phyloP scores from a whole-genome alignment of 306 rosid species.

The Lathyrus tuberosus region DNA sequence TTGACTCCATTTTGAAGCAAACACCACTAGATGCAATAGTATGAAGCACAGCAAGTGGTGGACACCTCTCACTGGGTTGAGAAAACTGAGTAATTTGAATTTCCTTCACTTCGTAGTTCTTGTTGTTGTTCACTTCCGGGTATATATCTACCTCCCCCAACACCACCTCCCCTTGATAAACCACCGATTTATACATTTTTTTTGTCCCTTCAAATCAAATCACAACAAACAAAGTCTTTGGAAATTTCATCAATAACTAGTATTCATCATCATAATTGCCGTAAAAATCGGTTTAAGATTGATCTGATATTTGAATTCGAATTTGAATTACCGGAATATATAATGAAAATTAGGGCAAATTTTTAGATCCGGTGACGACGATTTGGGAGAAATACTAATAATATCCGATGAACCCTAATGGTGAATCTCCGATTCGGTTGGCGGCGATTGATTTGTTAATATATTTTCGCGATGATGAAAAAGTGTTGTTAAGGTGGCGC shows the following conservation, averaged over 20 bases:
- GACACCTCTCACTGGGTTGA: slow-evolving; percentile 97
- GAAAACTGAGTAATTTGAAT: slow-evolving; percentile 88
- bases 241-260: slow-evolving; percentile 49
- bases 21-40: slow-evolving; percentile 75
- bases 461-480: slow-evolving; percentile 19
- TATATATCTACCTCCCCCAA: slow-evolving; percentile 91
- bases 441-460: slow-evolving; percentile 11
- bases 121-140: slow-evolving; percentile 69
- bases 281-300: slow-evolving; percentile 56
- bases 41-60: slow-evolving; percentile 99
- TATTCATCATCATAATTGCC: slow-evolving; percentile 51
- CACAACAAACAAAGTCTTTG: slow-evolving; percentile 44
- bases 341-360: slow-evolving; percentile 39
- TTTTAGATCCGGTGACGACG: slow-evolving; percentile 61
- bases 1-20: slow-evolving; percentile 99
- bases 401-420: slow-evolving; percentile 41
- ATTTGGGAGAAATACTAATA: slow-evolving; percentile 24
- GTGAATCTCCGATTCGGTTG: slow-evolving; percentile 37
- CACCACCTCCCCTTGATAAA: slow-evolving; percentile 80
- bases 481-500: slow-evolving; percentile 31
- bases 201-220: slow-evolving; percentile 44
- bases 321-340: slow-evolving; percentile 43
- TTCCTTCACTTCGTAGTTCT: slow-evolving; percentile 71
- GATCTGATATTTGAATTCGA: slow-evolving; percentile 56
- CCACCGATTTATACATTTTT: slow-evolving; percentile 81